Conservation (phyloP, 2,329 filamentous ascomycete genomes). For the Aureobasidium sp. region DNA sequence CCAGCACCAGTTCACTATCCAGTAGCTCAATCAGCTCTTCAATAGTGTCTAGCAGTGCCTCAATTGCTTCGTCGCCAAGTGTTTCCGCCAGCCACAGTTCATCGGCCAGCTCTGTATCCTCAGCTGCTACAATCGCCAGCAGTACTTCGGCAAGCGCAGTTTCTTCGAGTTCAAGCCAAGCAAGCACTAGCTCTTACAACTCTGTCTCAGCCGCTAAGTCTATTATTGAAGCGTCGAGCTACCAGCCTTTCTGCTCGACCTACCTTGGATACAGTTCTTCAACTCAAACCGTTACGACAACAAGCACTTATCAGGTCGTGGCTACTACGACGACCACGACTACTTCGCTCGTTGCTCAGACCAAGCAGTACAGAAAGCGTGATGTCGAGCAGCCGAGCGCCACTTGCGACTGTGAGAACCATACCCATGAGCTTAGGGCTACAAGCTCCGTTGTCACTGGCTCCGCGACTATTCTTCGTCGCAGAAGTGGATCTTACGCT, state of each 20-base stretch:
- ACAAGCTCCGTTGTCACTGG: background rate
- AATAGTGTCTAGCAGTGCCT: background rate
- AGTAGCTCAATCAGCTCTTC: background rate
- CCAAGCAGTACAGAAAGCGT: constrained; percentile 15
- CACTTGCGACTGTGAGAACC: constrained; percentile 11
- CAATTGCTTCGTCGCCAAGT: background rate
- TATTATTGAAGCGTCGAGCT: constrained; percentile 12
- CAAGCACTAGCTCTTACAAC: constrained; percentile 5
- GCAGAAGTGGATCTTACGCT: constrained; percentile 2
- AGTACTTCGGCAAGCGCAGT: background rate
- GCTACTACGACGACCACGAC: constrained; percentile 12
- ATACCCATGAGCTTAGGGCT: background rate
- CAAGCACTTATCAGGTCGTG: constrained; percentile 9
- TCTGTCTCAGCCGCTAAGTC: constrained; percentile 8
- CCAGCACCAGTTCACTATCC: background rate
- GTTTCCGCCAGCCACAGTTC: background rate
- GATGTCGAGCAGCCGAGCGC: constrained; percentile 7
- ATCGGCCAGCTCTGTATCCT: background rate
- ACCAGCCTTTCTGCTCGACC: constrained; percentile 20
- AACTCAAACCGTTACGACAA: constrained; percentile 7
- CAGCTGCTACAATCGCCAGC: background rate
- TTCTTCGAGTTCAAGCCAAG: background rate
- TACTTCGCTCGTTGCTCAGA: background rate
- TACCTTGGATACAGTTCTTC: constrained; percentile 17
- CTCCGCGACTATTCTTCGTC: constrained; percentile 12